phyloP scores from a whole-genome alignment of 768 basidiomycete species.

The Thelephora aurantiotincta region DNA sequence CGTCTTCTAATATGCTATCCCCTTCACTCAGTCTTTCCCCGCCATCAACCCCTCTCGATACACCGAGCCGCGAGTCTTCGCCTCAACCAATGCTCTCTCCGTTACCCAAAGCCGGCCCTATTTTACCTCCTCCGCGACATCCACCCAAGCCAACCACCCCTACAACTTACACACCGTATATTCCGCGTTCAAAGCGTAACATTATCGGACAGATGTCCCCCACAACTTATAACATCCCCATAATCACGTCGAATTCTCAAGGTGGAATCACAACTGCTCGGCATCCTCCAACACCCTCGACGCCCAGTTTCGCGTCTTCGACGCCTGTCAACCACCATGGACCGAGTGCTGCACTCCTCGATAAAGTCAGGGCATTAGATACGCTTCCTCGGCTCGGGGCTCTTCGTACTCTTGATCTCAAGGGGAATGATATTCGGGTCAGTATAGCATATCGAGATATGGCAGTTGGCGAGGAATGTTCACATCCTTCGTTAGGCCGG shows the following conservation, averaged over 20 bases:
- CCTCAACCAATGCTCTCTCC: conserved; percentile 17
- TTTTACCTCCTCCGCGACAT: conserved; percentile 35
- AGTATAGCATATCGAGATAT: conserved; percentile 16
- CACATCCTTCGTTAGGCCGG: conserved; percentile 32
- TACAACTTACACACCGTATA: conserved; percentile 76
- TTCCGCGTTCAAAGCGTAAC: conserved; percentile 47
- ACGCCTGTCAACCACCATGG: conserved; percentile 19
- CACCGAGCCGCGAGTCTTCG: conserved; percentile 11
- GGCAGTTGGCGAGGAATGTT: not conserved
- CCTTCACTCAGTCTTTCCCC: conserved; percentile 13
- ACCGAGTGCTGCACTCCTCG: conserved; percentile 67
- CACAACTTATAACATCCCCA: conserved; percentile 39
- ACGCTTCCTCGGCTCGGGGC: conserved; percentile 74
- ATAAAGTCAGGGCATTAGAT: conserved; percentile 85
- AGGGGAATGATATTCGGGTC: conserved; percentile 84
- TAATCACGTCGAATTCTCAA: conserved; percentile 45
- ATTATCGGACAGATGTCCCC: conserved; percentile 25
- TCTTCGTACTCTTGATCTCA: conserved; percentile 79
- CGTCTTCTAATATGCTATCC: conserved; percentile 13
- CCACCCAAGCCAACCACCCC: conserved; percentile 32
- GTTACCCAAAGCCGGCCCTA: conserved; percentile 22
- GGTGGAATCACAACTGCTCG: conserved; percentile 33
- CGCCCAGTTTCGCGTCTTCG: conserved; percentile 2
- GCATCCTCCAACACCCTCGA: conserved; percentile 18
- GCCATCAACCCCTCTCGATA: conserved; percentile 6